phyloP scores from a whole-genome alignment of 2,329 filamentous ascomycete species.

The Zarea fungicola region DNA sequence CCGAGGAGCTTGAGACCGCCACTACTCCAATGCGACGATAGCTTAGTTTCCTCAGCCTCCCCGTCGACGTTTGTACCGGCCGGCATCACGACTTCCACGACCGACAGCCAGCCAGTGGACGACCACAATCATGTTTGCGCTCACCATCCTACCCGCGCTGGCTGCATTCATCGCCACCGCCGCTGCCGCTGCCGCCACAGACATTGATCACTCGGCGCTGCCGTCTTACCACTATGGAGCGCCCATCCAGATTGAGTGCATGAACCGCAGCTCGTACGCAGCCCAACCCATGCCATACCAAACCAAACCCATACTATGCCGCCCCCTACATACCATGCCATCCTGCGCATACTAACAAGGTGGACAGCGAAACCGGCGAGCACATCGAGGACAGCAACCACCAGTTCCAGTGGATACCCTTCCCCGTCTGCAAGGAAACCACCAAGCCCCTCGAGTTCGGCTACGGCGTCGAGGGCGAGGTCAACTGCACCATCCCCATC shows the following conservation, averaged over 20 bases:
- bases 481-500: constrained; percentile 78
- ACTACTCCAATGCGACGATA: constrained; percentile 1
- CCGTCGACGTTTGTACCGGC: not conserved
- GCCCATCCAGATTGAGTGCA: constrained; percentile 63
- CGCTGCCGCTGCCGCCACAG: constrained; percentile 17
- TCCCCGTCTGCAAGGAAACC: constrained; percentile 87
- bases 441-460: constrained; percentile 72
- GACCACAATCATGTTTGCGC: constrained; percentile 10
- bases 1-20: too few relatives aligned
- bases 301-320: too few relatives aligned
- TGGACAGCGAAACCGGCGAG: constrained; percentile 73
- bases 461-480: constrained; percentile 76
- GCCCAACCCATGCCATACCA: too few relatives aligned
- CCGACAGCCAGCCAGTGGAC: too few relatives aligned
- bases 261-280: constrained; percentile 68
- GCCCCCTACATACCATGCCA: not conserved
- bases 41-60: not conserved
- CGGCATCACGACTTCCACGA: too few relatives aligned
- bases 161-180: constrained; percentile 22
- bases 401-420: constrained; percentile 87
- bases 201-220: constrained; percentile 36
- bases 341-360: not conserved
- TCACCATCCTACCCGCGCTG: constrained; percentile 20
- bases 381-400: constrained; percentile 77
- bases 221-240: constrained; percentile 64